Evolutionary conservation across 2,329 filamentous ascomycete genomes (phyloP), one percentile per base, ranked within the genome.

Genomic region (Verticillium klebahnii): DNA sequence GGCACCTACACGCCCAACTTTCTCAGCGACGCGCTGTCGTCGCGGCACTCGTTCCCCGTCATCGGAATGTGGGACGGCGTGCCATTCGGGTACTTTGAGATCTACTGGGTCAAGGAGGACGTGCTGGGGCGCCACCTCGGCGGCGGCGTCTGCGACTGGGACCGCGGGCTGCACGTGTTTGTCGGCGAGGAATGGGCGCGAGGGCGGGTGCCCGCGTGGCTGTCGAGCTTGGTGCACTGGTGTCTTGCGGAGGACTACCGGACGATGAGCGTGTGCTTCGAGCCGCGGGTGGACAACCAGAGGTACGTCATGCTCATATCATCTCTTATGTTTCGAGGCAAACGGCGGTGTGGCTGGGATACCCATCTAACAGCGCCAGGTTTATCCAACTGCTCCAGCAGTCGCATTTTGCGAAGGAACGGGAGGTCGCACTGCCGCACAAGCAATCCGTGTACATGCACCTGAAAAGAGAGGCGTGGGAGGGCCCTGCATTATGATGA

Each of bases 61-160:
- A 94, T 98, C 64, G 95, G 91, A 1, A 89, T 93, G 72, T 99
- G 94, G 91, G 92, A 98, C 68, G 93, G 92, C 12, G 89, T 94
- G 63, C 94, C 94, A 0, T 99, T 98, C 77, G 95, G 93, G 0
- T 99, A 96, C 73, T 97, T 99, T 72, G 95, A 99, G 78, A 84
- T 99, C 37, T 99, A 99, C 77, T 99, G 95, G 94, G 92, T 95
- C 3, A 97, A 96, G 70, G 95, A 99, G 72, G 95, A 98, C 70
- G 78, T 81, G 0, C 74, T 99, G 1, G 92, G 91, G 0, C 84
- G 82, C 57, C 82, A 92, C 66, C 75, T 96, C 4, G 82, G 87
- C 0, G 82, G 82, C 25, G 82, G 85, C 3, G 86, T 88, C 0
- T 85, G 84, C 8, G 91, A 97, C 69, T 98, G 90, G 75, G 94